Base-by-base conservation (phyloP, 164 flowering plant species). In the Chimonanthus salicifolius region DNA sequence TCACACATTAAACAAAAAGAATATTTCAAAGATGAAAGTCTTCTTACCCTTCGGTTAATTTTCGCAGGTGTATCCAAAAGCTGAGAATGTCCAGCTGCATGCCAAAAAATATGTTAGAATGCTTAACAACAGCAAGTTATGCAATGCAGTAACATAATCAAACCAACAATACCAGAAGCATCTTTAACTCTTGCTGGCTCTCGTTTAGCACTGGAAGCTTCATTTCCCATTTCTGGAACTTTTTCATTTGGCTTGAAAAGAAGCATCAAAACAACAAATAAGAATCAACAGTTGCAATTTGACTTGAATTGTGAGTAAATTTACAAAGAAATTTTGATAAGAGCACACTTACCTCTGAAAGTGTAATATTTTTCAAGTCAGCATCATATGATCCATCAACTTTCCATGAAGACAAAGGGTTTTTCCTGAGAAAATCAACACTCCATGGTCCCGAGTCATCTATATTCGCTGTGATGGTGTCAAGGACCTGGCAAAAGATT, bases 371-470 rank as follows among this genome's bases (percentile, higher is more conserved):
- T 47, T 72, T 79, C 68, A 75, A 79, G 74, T 74, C 74, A 70
- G 81, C 47, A 71, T 75, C 79, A 63, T 84, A 88, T 68, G 77
- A 74, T n/a, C 87, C 91, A 71, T 62, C 82, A 78, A 85, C 68
- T 79, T 83, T 88, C 98, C 97, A 96, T 43, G 97, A 93, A 75
- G 98, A 86, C 77, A 88, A 77, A 73, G 85, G 81, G 45, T 72
- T 84, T 75, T 83, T 88, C 69, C 87, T 75, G 18, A 88, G 77
- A 78, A 79, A 75, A 85, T 93, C 96, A 84, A 95, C 87, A 81
- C 92, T 91, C 72, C 87, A 81, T 58, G 94, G 94, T 46, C 88
- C 96, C 79, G 87, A 73, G 74, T 92, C 94, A 76, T 84, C 79
- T 67, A 88, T 83, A 79, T 79, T 89, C 49, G 90, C 82, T 8